A percentile compares a stretch with the other conserved stretches of the same genome.
phyloP scores from a whole-genome alignment of 2,329 filamentous ascomycete genomes.

The Trichoderma afroharzianum region DNA sequence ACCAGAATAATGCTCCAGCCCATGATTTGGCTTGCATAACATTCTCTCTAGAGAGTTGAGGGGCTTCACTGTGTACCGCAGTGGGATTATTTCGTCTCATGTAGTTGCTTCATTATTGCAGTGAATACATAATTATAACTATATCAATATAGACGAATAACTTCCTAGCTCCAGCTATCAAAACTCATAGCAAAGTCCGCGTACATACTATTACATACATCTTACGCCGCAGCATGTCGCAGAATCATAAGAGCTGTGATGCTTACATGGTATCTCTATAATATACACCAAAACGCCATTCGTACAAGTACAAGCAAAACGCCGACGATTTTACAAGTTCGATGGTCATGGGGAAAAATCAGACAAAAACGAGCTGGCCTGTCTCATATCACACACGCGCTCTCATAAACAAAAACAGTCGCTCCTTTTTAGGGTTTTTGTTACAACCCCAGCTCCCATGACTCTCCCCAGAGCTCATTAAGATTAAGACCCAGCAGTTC shows the following conservation, averaged over 20 bases:
- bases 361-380: not conserved
- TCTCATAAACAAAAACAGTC: not conserved
- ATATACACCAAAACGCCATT: conserved; percentile 17
- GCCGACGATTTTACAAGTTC: not conserved
- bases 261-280: conserved; percentile 19
- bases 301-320: not conserved
- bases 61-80: not conserved
- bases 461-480: conserved; percentile 54
- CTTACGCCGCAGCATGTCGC: not conserved
- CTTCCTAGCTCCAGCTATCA: not conserved
- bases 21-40: not conserved
- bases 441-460: conserved; percentile 39
- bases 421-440: not conserved
- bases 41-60: not conserved
- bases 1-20: not conserved
- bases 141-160: not conserved
- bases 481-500: conserved; percentile 52
- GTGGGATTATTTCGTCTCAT: not conserved
- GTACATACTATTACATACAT: not conserved
- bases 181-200: not conserved
- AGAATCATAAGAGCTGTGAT: conserved; percentile 14
- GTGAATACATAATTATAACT: not conserved
- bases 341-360: not conserved
- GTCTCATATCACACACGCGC: not conserved
- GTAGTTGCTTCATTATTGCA: not conserved